Evolutionary conservation across 495 filamentous ascomycete genomes (phyloP).

Genomic region (Penicillium atrosanguineum): DNA sequence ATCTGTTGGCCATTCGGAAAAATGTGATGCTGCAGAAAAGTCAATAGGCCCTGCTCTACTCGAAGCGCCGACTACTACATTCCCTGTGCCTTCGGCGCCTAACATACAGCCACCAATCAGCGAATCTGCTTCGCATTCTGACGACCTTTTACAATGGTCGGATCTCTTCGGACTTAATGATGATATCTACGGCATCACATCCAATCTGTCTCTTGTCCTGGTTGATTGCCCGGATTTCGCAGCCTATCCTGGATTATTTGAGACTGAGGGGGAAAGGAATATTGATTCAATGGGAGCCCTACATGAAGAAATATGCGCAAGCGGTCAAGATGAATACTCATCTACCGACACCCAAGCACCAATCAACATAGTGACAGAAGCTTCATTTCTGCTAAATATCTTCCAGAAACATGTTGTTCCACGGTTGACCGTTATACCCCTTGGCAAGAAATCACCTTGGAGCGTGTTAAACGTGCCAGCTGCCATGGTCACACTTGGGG

Average conservation of each 20-base stretch:
- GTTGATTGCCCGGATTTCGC: background rate
- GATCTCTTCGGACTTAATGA: conserved; percentile 21
- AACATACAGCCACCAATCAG: too few relatives aligned
- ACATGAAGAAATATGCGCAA: too few relatives aligned
- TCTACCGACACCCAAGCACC: too few relatives aligned
- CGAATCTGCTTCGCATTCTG: too few relatives aligned
- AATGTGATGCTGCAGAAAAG: background rate
- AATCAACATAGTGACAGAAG: conserved; percentile 14
- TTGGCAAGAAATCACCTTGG: conserved; percentile 24
- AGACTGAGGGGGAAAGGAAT: background rate
- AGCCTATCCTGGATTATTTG: background rate
- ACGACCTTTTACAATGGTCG: conserved; percentile 26
- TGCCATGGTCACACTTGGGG: conserved; percentile 21
- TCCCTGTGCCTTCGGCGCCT: too few relatives aligned
- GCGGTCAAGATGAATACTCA: too few relatives aligned
- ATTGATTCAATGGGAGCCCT: too few relatives aligned
- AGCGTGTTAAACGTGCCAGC: conserved; percentile 21
- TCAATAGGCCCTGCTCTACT: too few relatives aligned
- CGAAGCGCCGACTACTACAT: too few relatives aligned
- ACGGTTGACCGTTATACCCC: conserved; percentile 20
- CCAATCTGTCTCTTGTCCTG: conserved; percentile 5
- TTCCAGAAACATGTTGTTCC: conserved; percentile 25
- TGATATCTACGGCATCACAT: conserved; percentile 12
- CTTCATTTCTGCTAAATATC: conserved; percentile 23
- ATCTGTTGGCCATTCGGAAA: too few relatives aligned